These are phyloP conservation scores for Lophiotrema nucula DNA, from an alignment of 495 filamentous ascomycete genomes.

Conservation along the genomic window DNA sequence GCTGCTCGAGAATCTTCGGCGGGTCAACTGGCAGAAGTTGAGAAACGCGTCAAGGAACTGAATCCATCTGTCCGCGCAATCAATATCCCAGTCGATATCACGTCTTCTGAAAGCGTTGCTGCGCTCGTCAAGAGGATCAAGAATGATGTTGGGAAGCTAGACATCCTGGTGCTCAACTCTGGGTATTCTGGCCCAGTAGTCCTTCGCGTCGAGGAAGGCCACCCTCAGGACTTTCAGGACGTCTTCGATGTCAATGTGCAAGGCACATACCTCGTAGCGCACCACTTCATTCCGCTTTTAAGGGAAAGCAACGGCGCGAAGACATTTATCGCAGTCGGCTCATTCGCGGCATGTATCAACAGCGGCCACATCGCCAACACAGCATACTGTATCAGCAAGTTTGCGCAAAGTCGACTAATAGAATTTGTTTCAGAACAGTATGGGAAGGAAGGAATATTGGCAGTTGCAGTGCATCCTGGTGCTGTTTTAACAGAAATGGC, in stretches of 20 bases:
- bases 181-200: constrained; percentile 39
- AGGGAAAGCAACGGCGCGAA: constrained; percentile 28
- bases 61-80: constrained; percentile 12
- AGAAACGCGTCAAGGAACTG: constrained; percentile 20
- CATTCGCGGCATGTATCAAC: constrained; percentile 31
- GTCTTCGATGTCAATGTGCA: constrained; percentile 35
- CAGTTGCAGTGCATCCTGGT: constrained; percentile 33
- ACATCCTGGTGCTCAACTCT: constrained; percentile 32
- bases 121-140: constrained; percentile 14
- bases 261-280: constrained; percentile 33
- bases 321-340: constrained; percentile 41
- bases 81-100: constrained; percentile 32
- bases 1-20: constrained; percentile 13
- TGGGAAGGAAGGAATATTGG: constrained; percentile 17
- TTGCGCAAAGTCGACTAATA: constrained; percentile 31
- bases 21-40: constrained; percentile 24
- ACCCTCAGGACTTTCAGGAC: constrained; percentile 23
- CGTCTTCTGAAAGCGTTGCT: constrained; percentile 11
- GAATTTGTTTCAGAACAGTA: constrained; percentile 35
- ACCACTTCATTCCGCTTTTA: constrained; percentile 32
- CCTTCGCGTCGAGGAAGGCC: constrained; percentile 25
- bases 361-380: constrained; percentile 38
- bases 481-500: constrained; percentile 35
- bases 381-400: constrained; percentile 40
- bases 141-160: constrained; percentile 25